A percentile compares a stretch with the other conserved stretches of the same genome.
Evolutionary conservation across 2,329 filamentous ascomycete species (phyloP).

Genomic region (Gnomoniopsis sp.): DNA sequence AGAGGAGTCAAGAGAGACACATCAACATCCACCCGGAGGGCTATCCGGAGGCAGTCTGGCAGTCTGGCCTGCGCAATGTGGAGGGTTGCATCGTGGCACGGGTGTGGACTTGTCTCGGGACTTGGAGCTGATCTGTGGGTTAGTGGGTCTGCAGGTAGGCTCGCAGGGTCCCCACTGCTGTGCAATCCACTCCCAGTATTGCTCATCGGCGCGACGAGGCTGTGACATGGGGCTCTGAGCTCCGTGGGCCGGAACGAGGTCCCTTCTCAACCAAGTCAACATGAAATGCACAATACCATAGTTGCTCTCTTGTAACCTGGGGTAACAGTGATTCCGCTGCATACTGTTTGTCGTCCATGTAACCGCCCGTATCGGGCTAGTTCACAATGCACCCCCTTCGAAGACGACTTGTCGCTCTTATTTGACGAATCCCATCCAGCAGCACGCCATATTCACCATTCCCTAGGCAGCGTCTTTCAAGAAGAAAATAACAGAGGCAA

Average conservation of each 20-base stretch:
- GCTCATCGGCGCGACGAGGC: neutral
- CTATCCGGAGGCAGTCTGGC: neutral
- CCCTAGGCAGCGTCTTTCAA: neutral
- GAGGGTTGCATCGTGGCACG: neutral
- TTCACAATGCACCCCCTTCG: neutral
- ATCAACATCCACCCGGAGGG: neutral
- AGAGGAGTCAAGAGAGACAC: neutral
- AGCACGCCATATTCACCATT: neutral
- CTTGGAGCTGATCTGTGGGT: neutral
- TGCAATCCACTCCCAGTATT: neutral
- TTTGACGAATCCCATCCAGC: neutral
- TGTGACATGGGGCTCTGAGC: neutral
- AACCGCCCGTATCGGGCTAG: neutral
- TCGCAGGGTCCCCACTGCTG: neutral
- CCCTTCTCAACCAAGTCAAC: too few species aligned
- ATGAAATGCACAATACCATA: too few species aligned
- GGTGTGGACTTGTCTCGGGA: neutral
- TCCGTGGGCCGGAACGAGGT: too few species aligned
- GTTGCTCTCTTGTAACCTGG: too few species aligned
- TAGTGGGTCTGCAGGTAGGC: neutral
- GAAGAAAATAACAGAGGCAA: neutral
- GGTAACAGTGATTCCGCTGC: neutral
- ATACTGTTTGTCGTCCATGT: neutral
- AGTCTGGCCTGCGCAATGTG: neutral
- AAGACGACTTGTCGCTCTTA: neutral